Conservation (phyloP, 345 rosid genomes). For the Garcia nutans region DNA sequence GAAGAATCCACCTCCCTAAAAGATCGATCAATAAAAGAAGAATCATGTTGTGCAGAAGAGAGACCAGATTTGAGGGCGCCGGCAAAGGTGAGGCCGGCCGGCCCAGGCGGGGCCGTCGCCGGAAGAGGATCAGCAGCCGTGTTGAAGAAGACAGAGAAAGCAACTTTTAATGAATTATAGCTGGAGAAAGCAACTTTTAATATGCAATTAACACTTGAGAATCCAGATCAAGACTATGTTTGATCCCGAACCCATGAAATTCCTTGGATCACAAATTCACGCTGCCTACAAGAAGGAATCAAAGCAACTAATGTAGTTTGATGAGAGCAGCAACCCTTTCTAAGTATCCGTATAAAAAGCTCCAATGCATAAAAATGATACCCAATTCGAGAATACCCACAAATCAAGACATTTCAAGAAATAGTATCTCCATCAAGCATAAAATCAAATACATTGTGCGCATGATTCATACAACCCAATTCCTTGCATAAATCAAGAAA, state of each 20-base stretch:
- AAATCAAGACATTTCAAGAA: conserved; percentile 76
- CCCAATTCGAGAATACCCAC: conserved; percentile 68
- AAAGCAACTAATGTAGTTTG: conserved; percentile 52
- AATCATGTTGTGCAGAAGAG: too few relatives aligned
- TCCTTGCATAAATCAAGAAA: conserved; percentile 45
- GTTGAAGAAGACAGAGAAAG: too few relatives aligned
- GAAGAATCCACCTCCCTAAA: too few relatives aligned
- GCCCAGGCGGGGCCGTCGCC: too few relatives aligned
- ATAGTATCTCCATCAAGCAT: conserved; percentile 69
- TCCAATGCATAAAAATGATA: conserved; percentile 41
- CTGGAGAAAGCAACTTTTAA: too few relatives aligned
- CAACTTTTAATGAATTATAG: too few relatives aligned
- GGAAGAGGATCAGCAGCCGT: too few relatives aligned
- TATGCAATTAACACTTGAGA: conserved; percentile 50
- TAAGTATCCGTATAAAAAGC: too few relatives aligned
- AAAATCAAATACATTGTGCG: conserved; percentile 54
- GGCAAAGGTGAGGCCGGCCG: too few relatives aligned
- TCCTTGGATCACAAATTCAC: conserved; percentile 52
- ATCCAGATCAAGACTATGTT: conserved; percentile 54
- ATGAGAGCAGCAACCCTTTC: conserved; percentile 53
- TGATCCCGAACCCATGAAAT: conserved; percentile 59
- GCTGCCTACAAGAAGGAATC: conserved; percentile 60
- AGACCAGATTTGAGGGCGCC: too few relatives aligned
- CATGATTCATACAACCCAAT: conserved; percentile 37
- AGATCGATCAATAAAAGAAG: too few relatives aligned